Conservation (phyloP, 2,329 filamentous ascomycete genomes). For the Botrytis medusae region DNA sequence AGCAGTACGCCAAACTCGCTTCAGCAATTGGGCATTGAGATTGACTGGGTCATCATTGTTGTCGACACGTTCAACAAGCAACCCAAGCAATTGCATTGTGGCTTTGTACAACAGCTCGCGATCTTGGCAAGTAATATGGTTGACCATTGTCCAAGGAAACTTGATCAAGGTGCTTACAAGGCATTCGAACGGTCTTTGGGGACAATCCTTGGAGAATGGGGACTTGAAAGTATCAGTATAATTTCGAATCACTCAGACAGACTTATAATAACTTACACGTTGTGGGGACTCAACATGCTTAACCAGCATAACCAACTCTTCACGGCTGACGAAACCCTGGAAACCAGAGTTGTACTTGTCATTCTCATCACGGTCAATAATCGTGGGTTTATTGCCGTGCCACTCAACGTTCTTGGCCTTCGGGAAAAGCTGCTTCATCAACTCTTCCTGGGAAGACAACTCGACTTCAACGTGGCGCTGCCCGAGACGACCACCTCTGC, state of each 20-base stretch:
- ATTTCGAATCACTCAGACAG: not conserved
- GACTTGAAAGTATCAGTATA: conserved; percentile 45
- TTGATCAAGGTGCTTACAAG: conserved; percentile 56
- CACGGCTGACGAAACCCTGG: conserved; percentile 59
- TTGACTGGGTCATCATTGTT: conserved; percentile 45
- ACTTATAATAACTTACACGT: conserved; percentile 51
- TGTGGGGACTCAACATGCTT: conserved; percentile 63
- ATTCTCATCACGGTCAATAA: conserved; percentile 42
- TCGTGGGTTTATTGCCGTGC: conserved; percentile 48
- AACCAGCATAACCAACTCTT: conserved; percentile 63
- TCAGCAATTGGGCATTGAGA: conserved; percentile 53
- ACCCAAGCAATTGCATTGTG: conserved; percentile 49
- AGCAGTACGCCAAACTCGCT: conserved; percentile 52
- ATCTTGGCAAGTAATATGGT: conserved; percentile 57
- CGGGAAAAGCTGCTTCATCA: conserved; percentile 65
- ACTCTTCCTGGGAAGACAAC: conserved; percentile 53
- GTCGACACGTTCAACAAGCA: conserved; percentile 47
- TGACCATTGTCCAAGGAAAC: conserved; percentile 60
- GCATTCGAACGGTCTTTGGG: conserved; percentile 64
- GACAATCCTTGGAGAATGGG: conserved; percentile 59
- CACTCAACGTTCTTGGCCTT: conserved; percentile 56
- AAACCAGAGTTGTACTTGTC: conserved; percentile 51
- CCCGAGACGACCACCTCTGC: conserved; percentile 52
- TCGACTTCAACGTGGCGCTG: conserved; percentile 58
- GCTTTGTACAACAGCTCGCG: conserved; percentile 54